These are phyloP conservation scores for Cyanidium caldarium DNA, from an alignment of 23 red algal species.

Conservation along the genomic window DNA sequence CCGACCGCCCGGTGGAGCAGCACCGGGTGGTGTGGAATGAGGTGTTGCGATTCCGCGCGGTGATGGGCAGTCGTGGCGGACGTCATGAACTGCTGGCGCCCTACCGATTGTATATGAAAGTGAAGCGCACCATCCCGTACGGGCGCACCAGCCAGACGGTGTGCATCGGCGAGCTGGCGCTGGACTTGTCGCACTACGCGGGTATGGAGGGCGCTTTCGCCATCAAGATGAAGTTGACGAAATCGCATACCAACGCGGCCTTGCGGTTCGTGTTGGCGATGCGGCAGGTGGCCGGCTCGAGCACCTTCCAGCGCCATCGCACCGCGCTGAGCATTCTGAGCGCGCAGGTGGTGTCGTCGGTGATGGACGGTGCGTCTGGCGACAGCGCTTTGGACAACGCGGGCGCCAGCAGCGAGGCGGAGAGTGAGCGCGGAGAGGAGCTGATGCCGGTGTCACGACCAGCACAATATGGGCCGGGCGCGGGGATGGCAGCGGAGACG, in stretches of 20 bases:
- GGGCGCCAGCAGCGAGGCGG: too few species aligned
- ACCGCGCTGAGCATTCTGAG: background rate
- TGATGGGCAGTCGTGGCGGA: background rate
- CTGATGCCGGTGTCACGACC: too few species aligned
- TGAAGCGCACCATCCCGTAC: background rate
- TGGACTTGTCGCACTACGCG: constrained; percentile 1
- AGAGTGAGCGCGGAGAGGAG: too few species aligned
- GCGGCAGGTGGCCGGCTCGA: background rate
- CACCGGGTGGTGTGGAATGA: constrained; percentile 5
- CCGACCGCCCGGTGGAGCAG: background rate
- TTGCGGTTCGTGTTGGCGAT: constrained; percentile 2
- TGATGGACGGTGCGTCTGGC: background rate
- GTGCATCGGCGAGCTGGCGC: background rate
- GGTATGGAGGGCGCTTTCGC: background rate
- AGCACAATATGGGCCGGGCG: too few species aligned
- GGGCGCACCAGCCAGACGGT: background rate
- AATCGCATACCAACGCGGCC: background rate
- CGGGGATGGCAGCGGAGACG: too few species aligned
- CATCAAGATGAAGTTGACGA: background rate
- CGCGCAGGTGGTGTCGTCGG: background rate
- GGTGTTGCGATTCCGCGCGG: background rate
- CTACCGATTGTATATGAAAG: background rate
- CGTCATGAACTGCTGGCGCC: background rate
- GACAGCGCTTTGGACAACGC: background rate
- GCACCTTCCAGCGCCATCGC: background rate